phyloP scores from a whole-genome alignment of 1,284 basidiomycete species.

The Hemileia vastatrix region DNA sequence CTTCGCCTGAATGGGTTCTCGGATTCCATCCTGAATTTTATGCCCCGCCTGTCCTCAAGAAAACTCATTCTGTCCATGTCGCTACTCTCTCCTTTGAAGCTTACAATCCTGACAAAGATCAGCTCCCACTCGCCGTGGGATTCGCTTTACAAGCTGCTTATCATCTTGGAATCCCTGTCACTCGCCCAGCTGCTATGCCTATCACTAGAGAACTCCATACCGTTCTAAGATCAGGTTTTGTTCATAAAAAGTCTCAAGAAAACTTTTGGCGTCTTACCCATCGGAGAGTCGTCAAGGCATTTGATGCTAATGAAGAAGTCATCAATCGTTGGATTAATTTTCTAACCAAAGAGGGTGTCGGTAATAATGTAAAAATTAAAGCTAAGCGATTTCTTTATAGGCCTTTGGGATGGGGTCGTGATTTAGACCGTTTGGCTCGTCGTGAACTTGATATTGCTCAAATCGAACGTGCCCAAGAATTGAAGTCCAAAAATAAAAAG shows the following conservation, averaged over 20 bases:
- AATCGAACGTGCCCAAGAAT: too few relatives aligned
- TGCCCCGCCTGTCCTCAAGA: slow-evolving; percentile 28
- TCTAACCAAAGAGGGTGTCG: slow-evolving; percentile 56
- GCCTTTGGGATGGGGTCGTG: slow-evolving; percentile 3
- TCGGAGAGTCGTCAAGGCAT: slow-evolving; percentile 77
- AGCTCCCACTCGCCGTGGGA: slow-evolving; percentile 70
- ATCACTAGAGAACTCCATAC: slow-evolving; percentile 74
- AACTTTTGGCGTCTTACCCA: slow-evolving; percentile 83
- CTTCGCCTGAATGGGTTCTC: slow-evolving; percentile 10
- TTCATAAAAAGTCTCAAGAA: slow-evolving; percentile 89
- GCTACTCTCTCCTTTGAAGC: slow-evolving; percentile 75
- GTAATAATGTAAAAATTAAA: slow-evolving; percentile 10
- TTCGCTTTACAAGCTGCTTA: slow-evolving; percentile 76
- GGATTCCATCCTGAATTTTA: slow-evolving; percentile 12
- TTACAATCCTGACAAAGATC: slow-evolving; percentile 52
- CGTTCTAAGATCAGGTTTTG: slow-evolving; percentile 75
- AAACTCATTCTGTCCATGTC: slow-evolving; percentile 64
- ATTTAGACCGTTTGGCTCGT: slow-evolving; percentile 4
- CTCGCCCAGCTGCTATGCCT: slow-evolving; percentile 61
- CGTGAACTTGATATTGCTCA: slow-evolving; percentile 9
- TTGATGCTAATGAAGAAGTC: slow-evolving; percentile 70
- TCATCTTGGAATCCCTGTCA: slow-evolving; percentile 70
- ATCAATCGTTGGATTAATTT: slow-evolving; percentile 76
- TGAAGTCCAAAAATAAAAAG: background rate
- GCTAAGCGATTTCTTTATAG: slow-evolving; percentile 19